Evolutionary conservation across 2,329 filamentous ascomycete species (phyloP), one percentile per base, ranked within the genome.

Genomic region (Sporothrix globosa): DNA sequence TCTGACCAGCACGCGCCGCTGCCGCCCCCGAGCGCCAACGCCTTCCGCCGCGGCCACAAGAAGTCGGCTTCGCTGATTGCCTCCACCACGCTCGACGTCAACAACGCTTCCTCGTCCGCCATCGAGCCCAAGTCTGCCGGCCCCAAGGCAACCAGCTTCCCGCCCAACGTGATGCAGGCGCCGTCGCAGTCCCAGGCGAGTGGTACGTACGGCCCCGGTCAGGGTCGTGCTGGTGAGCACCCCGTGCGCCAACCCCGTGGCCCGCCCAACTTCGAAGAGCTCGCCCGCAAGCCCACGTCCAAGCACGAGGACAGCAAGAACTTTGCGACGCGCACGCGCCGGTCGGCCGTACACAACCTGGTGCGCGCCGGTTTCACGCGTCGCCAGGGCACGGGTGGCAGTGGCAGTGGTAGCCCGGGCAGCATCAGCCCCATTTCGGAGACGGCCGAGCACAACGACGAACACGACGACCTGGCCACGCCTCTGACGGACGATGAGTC

Each of bases 241-340:
- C 96, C 96, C 10, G 83, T 92, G 68, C 93, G 96, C 71, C 96
- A 99, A 81, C 96, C 96, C 68, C 92, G 93, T 74, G 94, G 94
- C 5, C 96, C 96, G 30, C 96, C 96, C 17, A 89, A 92, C 17
- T 86, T 98, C 67, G 96, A 99, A 75, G 96, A 99, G 82, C 88
- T 99, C 72, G 88, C 91, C 77, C 87, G 90, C 24, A 96, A 94
- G 82, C 96, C 96, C 1, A 98, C 95, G 10, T 90, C 92, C 75
- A 97, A 93, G 82, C 88, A 95, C 74, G 95, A 98, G 80, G 96
- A 95, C 30, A 97, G 95, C 88, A 90, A 97, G 88, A 99, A 99
- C 83, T 99, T 99, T 81, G 91, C 92, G 13, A 90, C 93, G 70
- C 93, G 96, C 73, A 94, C 96, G 77, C 93, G 96, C 72, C 93